Evolutionary conservation across 2,329 filamentous ascomycete species (phyloP).

Genomic region (Leptographium lundbergii): DNA sequence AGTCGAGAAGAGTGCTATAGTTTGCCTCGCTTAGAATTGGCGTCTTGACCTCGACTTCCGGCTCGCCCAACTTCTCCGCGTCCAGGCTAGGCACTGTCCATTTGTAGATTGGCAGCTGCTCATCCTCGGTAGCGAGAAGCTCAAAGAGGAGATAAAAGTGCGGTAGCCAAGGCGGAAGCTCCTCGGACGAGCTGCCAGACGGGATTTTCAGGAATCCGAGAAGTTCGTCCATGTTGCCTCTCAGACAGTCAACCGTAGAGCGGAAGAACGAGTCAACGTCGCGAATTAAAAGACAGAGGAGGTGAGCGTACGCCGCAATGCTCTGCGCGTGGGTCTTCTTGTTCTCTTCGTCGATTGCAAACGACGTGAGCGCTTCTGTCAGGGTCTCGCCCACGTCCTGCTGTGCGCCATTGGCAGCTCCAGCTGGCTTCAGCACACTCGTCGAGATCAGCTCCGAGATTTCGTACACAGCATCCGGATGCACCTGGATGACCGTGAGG

Average conservation of each 20-base stretch:
- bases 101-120: constrained; percentile 60
- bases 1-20: constrained; percentile 58
- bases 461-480: constrained; percentile 82
- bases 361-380: constrained; percentile 68
- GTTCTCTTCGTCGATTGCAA: constrained; percentile 46
- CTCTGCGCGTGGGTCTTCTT: constrained; percentile 49
- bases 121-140: constrained; percentile 78
- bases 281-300: constrained; percentile 78
- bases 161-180: constrained; percentile 84
- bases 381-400: constrained; percentile 72
- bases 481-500: constrained; percentile 77
- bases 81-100: constrained; percentile 51
- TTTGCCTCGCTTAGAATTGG: constrained; percentile 51
- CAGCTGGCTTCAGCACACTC: constrained; percentile 47
- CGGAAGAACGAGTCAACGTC: constrained; percentile 66
- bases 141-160: constrained; percentile 85
- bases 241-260: constrained; percentile 60
- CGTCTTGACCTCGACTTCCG: constrained; percentile 47
- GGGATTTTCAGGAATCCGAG: constrained; percentile 66
- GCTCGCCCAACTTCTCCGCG: constrained; percentile 33
- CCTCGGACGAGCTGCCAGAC: constrained; percentile 54
- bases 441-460: constrained; percentile 74
- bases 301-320: constrained; percentile 81
- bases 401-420: constrained; percentile 28
- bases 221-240: constrained; percentile 63